Conservation (phyloP, 1,284 basidiomycete species). For the Boletellus deceptivus region DNA sequence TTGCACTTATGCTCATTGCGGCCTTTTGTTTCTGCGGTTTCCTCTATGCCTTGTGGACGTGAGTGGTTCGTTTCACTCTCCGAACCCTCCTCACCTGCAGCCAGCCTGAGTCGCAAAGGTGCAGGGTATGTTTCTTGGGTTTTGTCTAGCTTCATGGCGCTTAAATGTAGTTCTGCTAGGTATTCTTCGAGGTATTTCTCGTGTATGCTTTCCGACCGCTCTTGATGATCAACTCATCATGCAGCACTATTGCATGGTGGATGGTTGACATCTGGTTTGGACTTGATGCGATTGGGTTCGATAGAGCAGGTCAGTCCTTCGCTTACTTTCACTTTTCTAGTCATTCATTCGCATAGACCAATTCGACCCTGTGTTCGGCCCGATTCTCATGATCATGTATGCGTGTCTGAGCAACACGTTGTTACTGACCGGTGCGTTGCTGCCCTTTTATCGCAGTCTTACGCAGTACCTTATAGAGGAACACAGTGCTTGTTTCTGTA, state of each 20-base stretch:
- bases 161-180: slow-evolving; percentile 9
- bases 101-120: slow-evolving; percentile 58
- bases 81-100: slow-evolving; percentile 5
- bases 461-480: slow-evolving; percentile 2
- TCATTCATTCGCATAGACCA: slow-evolving; percentile 41
- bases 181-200: slow-evolving; percentile 41
- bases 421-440: slow-evolving; percentile 65
- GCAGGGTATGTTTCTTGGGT: slow-evolving; percentile 27
- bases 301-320: slow-evolving; percentile 62
- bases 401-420: slow-evolving; percentile 87
- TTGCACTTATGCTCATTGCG: slow-evolving; percentile 81
- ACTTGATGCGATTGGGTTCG: slow-evolving; percentile 84
- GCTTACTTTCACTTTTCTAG: background rate
- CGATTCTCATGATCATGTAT: slow-evolving; percentile 83
- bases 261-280: slow-evolving; percentile 90
- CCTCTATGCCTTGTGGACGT: slow-evolving; percentile 89
- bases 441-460: slow-evolving; percentile 3
- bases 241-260: slow-evolving; percentile 81
- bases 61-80: slow-evolving; percentile 34
- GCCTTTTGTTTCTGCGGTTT: slow-evolving; percentile 90
- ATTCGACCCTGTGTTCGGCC: slow-evolving; percentile 85
- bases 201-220: background rate
- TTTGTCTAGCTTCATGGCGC: background rate
- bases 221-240: slow-evolving; percentile 7
- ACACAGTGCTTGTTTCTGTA: slow-evolving; percentile 73